Base-by-base conservation (phyloP, 2,329 filamentous ascomycete species). In the Sphaceloma murrayae region DNA sequence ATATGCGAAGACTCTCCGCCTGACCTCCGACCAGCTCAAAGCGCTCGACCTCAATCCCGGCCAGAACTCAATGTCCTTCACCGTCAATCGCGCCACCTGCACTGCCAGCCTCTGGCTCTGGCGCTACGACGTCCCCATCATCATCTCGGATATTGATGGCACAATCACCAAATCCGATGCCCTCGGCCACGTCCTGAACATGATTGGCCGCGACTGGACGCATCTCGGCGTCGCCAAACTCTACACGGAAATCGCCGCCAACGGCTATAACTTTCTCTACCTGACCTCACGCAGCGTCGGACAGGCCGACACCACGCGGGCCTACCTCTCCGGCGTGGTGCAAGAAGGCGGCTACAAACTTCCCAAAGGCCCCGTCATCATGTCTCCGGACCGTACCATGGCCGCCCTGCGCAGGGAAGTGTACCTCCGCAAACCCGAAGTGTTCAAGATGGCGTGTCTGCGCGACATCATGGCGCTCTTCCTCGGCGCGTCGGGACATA, bases 231-330 rank as follows among this genome's bases (percentile, higher is more conserved):
- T 98, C 17, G 93, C 91, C 16, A 98, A 98, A 66, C 73, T 98
- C 6, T 98, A 96, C 65, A 91, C 84, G 38, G 93, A 98, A 54
- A 98, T 98, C 53, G 79, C 80, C 1, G 80, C 82, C 55, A 98
- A 98, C 57, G 91, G 91, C 5, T 98, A 96, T 71, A 96, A 98
- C 62, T 93, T 98, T 58, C 87, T 98, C 75, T 98, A 98, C 60
- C 74, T 98, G 34, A 98, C 91, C 0, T 93, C 85, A 60, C 80
- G 91, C 42, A 91, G 85, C 10, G 88, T 96, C 34, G 93, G 91
- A 0, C 88, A 93, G 63, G 85, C 91, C 11, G 91, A 98, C 62
- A 87, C 72, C 0, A 98, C 91, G 1, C 73, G 91, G 47, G 77
- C 85, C 0, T 98, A 98, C 60, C 72, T 98, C 2, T 82, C 88